Percentiles rank a stretch among this genome's conserved stretches.
These are phyloP conservation scores for Ramularia endophylla DNA, from an alignment of 2,329 filamentous ascomycete species.

Conservation along the genomic window DNA sequence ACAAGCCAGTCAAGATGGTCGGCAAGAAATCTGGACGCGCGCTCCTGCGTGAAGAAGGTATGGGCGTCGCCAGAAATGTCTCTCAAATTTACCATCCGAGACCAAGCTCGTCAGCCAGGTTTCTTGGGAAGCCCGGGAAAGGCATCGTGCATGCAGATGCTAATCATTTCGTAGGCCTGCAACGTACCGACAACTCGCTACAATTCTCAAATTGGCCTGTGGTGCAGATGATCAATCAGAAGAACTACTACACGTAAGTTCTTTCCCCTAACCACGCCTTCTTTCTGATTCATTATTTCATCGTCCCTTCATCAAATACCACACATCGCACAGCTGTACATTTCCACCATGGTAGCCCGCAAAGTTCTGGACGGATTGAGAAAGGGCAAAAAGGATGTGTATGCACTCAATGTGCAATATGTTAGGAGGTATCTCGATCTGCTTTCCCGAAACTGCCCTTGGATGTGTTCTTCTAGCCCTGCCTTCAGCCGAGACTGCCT, in stretches of 20 bases:
- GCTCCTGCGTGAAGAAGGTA: conserved; percentile 55
- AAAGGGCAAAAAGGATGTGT: conserved; percentile 31
- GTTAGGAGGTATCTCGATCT: conserved; percentile 25
- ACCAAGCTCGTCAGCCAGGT: conserved; percentile 9
- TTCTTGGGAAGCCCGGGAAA: conserved; percentile 6
- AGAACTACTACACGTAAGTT: conserved; percentile 95
- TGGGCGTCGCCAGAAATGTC: conserved; percentile 49
- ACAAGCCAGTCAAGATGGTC: conserved; percentile 45
- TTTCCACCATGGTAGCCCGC: conserved; percentile 23
- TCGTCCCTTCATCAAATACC: too few species aligned
- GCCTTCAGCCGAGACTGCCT: background rate
- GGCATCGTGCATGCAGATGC: conserved; percentile 20
- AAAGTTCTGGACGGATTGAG: conserved; percentile 27
- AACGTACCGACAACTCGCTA: conserved; percentile 98
- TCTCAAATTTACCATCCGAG: conserved; percentile 11
- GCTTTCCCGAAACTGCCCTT: too few species aligned
- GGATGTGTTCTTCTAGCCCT: too few species aligned
- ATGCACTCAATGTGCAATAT: conserved; percentile 31
- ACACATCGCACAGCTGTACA: background rate
- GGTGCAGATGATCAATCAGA: conserved; percentile 92
- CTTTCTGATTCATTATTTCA: background rate
- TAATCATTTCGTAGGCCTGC: conserved; percentile 59
- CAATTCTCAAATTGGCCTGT: conserved; percentile 92
- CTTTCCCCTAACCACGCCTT: conserved; percentile 1
- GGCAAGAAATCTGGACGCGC: conserved; percentile 61